These are phyloP conservation scores for Myxozyma udenii DNA, from an alignment of 805 yeast genomes.

Conservation along the genomic window DNA sequence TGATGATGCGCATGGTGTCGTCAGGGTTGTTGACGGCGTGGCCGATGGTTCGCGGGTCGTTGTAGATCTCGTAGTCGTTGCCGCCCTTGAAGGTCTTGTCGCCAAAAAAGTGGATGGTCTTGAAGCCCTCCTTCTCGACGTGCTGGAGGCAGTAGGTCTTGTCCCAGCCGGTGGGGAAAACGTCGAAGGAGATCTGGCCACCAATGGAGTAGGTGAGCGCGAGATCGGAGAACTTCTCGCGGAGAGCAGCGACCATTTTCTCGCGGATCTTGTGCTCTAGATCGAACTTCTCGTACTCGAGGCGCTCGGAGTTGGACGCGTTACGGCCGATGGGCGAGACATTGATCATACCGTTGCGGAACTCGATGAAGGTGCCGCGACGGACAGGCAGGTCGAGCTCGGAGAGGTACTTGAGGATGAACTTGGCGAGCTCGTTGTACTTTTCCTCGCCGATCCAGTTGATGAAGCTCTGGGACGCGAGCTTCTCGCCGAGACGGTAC, in stretches of 20 bases:
- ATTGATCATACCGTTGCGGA: conserved; percentile 99
- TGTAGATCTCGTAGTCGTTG: conserved; percentile 95
- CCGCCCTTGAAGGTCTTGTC: conserved; percentile 97
- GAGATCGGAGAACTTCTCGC: conserved; percentile 74
- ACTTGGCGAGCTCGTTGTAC: conserved; percentile 84
- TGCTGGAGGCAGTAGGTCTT: conserved; percentile 97
- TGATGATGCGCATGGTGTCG: conserved; percentile 82
- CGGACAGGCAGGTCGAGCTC: conserved; percentile 83
- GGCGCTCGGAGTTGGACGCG: conserved; percentile 90
- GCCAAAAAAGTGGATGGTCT: conserved; percentile 94
- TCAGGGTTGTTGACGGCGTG: conserved; percentile 87
- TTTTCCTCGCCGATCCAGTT: conserved; percentile 93
- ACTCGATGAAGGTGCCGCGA: conserved; percentile 92
- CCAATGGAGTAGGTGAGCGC: conserved; percentile 96
- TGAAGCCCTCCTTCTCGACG: conserved; percentile 79
- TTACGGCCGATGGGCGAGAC: conserved; percentile 98
- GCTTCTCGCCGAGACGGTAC: conserved; percentile 80
- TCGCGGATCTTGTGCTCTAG: conserved; percentile 76
- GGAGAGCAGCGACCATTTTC: conserved; percentile 79
- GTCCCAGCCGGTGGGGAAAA: conserved; percentile 99
- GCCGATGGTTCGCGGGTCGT: conserved; percentile 89
- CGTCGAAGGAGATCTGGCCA: conserved; percentile 98
- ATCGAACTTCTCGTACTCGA: conserved; percentile 85
- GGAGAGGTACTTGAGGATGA: conserved; percentile 78
- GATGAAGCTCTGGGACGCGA: conserved; percentile 92